Percentiles rank a stretch among this genome's conserved stretches.
Conservation (phyloP, 352 stramenopile species). For the Thraustochytrium striatum region DNA sequence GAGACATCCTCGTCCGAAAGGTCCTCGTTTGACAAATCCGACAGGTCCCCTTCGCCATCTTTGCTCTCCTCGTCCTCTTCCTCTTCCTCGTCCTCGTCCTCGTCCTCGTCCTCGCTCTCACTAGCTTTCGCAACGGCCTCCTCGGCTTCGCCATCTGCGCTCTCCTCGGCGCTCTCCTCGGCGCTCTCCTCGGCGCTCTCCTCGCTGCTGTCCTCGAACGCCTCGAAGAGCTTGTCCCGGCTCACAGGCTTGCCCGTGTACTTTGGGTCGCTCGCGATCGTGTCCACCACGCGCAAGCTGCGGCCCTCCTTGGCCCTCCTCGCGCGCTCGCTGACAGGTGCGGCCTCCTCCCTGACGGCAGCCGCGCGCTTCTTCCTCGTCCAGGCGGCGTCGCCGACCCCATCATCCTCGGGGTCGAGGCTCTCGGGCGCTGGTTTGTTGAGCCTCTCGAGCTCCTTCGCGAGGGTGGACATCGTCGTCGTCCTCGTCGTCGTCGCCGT, state of each 20-base stretch:
- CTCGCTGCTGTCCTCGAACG: not conserved
- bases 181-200: conserved; percentile 8
- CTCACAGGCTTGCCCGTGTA: conserved; percentile 4
- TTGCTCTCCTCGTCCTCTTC: not conserved
- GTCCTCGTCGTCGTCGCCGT: not conserved
- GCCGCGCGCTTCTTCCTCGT: not conserved
- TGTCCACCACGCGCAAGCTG: not conserved
- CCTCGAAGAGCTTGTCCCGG: not conserved
- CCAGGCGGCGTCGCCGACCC: not conserved
- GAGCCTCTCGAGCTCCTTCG: not conserved
- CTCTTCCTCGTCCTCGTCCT: not conserved
- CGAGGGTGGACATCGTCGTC: conserved; percentile 14
- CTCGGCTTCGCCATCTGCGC: not conserved
- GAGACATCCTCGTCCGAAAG: too few species aligned
- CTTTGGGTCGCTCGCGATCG: not conserved
- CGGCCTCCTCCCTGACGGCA: not conserved
- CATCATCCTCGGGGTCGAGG: conserved; percentile 32
- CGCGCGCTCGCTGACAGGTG: not conserved
- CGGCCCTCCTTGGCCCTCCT: conserved; percentile 9
- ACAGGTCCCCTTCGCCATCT: not conserved
- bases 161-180: not conserved
- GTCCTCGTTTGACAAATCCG: too few species aligned
- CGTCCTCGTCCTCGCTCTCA: not conserved
- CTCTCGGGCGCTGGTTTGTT: conserved; percentile 23
- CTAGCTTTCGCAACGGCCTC: not conserved